Percentiles rank a stretch among this genome's conserved stretches.
Conservation (phyloP, 306 rosid genomes). For the Cyclanthera cordifolia region DNA sequence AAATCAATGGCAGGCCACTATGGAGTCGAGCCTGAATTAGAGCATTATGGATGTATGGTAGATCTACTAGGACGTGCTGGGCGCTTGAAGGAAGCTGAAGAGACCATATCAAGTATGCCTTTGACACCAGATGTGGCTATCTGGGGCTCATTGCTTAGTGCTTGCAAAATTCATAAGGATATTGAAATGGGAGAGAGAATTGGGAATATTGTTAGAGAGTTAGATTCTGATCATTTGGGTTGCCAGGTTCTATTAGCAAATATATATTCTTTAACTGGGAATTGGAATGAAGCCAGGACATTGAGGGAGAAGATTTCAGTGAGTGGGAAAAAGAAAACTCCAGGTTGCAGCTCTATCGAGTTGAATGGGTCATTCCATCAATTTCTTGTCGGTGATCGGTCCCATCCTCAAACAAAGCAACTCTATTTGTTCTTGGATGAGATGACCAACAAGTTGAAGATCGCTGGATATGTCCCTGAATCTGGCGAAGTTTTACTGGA, state of each 20-base stretch:
- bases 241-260: slow-evolving; percentile 45
- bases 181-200: slow-evolving; percentile 39
- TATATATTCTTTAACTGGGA: slow-evolving; percentile 47
- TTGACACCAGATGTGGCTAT: slow-evolving; percentile 46
- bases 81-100: slow-evolving; percentile 47
- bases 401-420: slow-evolving; percentile 19
- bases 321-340: slow-evolving; percentile 17
- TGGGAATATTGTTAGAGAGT: slow-evolving; percentile 37
- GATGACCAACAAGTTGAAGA: slow-evolving; percentile 20
- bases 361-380: slow-evolving; percentile 19
- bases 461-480: slow-evolving; percentile 13
- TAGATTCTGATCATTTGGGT: slow-evolving; percentile 48
- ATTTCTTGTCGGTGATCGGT: slow-evolving; percentile 17
- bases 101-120: slow-evolving; percentile 43
- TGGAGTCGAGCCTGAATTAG: slow-evolving; percentile 39
- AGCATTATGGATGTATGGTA: slow-evolving; percentile 65
- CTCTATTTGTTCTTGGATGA: slow-evolving; percentile 19
- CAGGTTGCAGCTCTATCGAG: slow-evolving; percentile 25
- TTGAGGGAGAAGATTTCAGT: slow-evolving; percentile 20
- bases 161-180: slow-evolving; percentile 60
- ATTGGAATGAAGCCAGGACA: slow-evolving; percentile 46
- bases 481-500: slow-evolving; percentile 13
- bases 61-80: slow-evolving; percentile 59
- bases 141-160: slow-evolving; percentile 55
- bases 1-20: slow-evolving; percentile 36